Percentiles rank a stretch among this genome's conserved stretches.
phyloP scores from a whole-genome alignment of 768 basidiomycete species.

The Pleurotus tuoliensis region DNA sequence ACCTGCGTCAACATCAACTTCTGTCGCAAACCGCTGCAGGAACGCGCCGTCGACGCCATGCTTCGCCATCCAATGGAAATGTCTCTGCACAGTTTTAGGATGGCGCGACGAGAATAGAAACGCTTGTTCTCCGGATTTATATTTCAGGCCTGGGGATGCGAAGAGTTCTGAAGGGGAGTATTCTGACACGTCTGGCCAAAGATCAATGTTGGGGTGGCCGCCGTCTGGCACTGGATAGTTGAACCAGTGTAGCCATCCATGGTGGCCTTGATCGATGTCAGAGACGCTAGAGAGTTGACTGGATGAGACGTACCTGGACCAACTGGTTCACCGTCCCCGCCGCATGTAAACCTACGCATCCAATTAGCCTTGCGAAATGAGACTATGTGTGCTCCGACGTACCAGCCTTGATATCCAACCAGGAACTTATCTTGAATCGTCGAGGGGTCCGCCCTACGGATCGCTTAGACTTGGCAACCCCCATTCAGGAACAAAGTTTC shows the following conservation, averaged over 20 bases:
- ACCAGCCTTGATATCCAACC: conserved; percentile 90
- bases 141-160: conserved; percentile 61
- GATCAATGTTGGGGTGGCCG: conserved; percentile 68
- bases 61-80: conserved; percentile 83
- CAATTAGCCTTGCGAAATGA: neutral
- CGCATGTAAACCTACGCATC: conserved; percentile 61
- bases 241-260: conserved; percentile 89
- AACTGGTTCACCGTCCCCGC: conserved; percentile 65
- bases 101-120: conserved; percentile 78
- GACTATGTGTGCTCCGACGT: conserved; percentile 14
- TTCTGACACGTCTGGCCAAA: conserved; percentile 76
- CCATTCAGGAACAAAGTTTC: neutral
- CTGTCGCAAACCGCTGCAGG: conserved; percentile 70
- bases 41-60: conserved; percentile 81
- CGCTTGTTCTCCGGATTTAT: conserved; percentile 51
- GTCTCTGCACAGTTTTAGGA: conserved; percentile 67
- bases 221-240: conserved; percentile 62
- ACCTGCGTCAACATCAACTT: conserved; percentile 55
- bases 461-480: conserved; percentile 2
- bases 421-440: conserved; percentile 84
- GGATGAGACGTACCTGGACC: conserved; percentile 41
- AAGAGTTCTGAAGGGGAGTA: conserved; percentile 72
- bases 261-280: conserved; percentile 45
- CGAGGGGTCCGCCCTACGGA: conserved; percentile 56
- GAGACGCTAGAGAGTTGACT: neutral